Percentiles rank a stretch among this genome's conserved stretches.
phyloP scores from a whole-genome alignment of 306 rosid genomes.

The Geum urbanum region DNA sequence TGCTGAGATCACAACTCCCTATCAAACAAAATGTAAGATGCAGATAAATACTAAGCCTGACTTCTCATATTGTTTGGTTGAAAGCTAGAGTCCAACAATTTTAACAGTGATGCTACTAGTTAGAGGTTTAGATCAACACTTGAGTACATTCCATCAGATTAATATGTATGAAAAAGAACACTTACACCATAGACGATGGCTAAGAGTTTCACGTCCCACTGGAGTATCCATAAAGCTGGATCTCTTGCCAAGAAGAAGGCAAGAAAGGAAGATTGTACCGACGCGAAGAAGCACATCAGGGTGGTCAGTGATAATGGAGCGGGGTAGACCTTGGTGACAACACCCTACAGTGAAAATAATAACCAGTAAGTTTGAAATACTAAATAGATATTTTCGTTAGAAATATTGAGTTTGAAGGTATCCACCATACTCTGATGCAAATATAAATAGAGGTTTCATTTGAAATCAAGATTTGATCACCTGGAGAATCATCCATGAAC shows the following conservation, averaged over 20 bases:
- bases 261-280: constrained; percentile 33
- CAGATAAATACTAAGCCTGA: not conserved
- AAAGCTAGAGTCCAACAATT: not conserved
- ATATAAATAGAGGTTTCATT: not conserved
- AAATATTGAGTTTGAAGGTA: no score
- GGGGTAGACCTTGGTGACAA: constrained; percentile 29
- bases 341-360: constrained; percentile 12
- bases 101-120: not conserved
- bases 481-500: constrained; percentile 43
- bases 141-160: not conserved
- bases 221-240: constrained; percentile 30
- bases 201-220: constrained; percentile 35
- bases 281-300: constrained; percentile 32
- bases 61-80: not conserved
- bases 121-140: not conserved
- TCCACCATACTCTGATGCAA: not conserved
- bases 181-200: constrained; percentile 35
- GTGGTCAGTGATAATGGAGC: constrained; percentile 24
- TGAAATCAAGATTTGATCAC: constrained; percentile 6
- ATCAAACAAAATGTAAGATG: not conserved
- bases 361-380: not conserved
- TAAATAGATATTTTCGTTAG: no score
- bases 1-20: constrained; percentile 33
- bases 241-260: constrained; percentile 30
- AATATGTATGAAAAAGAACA: not conserved